phyloP scores from a whole-genome alignment of 306 rosid species.

The Cucumis hystrix region DNA sequence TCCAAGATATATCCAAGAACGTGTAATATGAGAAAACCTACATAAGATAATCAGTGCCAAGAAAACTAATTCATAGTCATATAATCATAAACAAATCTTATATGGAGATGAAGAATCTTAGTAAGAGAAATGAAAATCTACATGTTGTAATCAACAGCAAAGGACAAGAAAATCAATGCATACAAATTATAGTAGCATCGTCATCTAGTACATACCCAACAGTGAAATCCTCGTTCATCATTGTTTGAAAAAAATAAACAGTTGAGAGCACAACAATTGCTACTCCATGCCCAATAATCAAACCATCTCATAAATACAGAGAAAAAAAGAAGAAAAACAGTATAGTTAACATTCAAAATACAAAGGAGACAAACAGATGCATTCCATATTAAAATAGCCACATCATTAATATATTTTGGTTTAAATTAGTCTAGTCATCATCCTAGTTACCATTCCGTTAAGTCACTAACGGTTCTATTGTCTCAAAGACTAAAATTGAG shows the following conservation, averaged over 20 bases:
- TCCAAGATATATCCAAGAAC: constrained; percentile 67
- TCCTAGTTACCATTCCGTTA: too few relatives aligned
- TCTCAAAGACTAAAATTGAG: too few relatives aligned
- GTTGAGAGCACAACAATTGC: not conserved
- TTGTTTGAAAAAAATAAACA: not conserved
- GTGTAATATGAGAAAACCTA: constrained; percentile 81
- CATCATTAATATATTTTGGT: too few relatives aligned
- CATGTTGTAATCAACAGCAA: constrained; percentile 1
- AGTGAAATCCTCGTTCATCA: not conserved
- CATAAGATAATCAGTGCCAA: constrained; percentile 19
- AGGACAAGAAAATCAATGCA: not conserved
- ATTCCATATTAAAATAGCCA: too few relatives aligned
- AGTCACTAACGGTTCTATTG: too few relatives aligned
- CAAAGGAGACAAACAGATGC: not conserved
- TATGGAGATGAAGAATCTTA: not conserved
- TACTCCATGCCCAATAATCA: not conserved
- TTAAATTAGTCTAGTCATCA: too few relatives aligned
- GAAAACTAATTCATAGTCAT: constrained; percentile 7
- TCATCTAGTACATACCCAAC: not conserved
- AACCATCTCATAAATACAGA: not conserved
- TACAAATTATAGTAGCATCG: not conserved
- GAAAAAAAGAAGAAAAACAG: not conserved
- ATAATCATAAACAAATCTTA: not conserved
- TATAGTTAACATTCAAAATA: not conserved
- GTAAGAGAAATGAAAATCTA: not conserved